A percentile compares a stretch with the other conserved stretches of the same genome.
phyloP scores from a whole-genome alignment of 2,329 filamentous ascomycete species.

The Pseudogymnoascus sp. region DNA sequence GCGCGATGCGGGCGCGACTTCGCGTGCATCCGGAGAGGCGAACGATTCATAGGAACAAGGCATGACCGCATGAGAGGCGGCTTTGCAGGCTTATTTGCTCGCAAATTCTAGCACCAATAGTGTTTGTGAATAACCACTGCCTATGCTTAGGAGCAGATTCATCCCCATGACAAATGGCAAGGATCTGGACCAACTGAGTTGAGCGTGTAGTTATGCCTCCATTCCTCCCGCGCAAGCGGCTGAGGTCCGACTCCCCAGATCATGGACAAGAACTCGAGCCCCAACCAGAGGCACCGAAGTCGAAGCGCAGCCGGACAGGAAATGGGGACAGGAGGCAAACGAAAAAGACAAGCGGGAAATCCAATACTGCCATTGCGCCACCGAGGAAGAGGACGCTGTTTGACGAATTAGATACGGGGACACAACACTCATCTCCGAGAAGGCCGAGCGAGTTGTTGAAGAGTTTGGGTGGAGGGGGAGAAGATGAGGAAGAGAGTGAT shows the following conservation, averaged over 20 bases:
- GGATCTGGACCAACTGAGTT: not conserved
- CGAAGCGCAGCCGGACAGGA: conserved; percentile 16
- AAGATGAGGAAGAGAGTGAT: conserved; percentile 29
- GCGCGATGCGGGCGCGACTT: not conserved
- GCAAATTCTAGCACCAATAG: not conserved
- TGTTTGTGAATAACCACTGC: not conserved
- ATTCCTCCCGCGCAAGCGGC: conserved; percentile 58
- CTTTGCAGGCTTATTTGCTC: not conserved
- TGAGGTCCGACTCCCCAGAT: conserved; percentile 42
- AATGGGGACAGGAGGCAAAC: conserved; percentile 21
- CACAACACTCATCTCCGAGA: conserved; percentile 14
- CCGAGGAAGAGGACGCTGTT: conserved; percentile 51
- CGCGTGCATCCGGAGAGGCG: not conserved
- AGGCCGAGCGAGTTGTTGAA: conserved; percentile 38
- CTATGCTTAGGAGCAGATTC: not conserved
- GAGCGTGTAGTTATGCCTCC: conserved; percentile 51
- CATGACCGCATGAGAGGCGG: not conserved
- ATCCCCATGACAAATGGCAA: not conserved
- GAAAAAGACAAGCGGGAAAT: conserved; percentile 23
- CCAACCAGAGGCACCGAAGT: conserved; percentile 17
- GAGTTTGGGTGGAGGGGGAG: conserved; percentile 39
- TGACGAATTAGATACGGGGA: conserved; percentile 49
- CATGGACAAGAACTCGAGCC: conserved; percentile 19
- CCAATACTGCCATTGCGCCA: conserved; percentile 18
- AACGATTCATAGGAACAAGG: not conserved